These are phyloP conservation scores for Plenodomus lindquistii DNA, from an alignment of 2,329 filamentous ascomycete species.

Conservation along the genomic window DNA sequence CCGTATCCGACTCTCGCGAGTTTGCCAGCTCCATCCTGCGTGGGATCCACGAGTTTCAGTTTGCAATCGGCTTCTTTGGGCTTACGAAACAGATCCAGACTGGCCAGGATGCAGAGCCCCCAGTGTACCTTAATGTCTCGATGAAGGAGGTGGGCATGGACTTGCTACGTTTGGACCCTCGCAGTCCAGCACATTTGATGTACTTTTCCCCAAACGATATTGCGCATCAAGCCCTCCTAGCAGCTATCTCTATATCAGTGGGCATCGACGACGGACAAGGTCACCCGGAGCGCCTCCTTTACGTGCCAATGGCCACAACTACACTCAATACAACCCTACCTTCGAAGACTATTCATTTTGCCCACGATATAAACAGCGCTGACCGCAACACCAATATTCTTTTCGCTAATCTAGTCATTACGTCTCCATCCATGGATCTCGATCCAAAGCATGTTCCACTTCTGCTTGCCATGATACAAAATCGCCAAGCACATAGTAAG, in stretches of 20 bases:
- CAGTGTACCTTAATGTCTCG: conserved; percentile 80
- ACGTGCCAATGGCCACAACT: conserved; percentile 96
- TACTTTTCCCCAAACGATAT: conserved; percentile 93
- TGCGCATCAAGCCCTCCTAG: conserved; percentile 90
- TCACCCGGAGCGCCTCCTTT: conserved; percentile 82
- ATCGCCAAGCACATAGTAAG: conserved; percentile 36
- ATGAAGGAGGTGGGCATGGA: conserved; percentile 98
- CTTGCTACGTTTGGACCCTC: conserved; percentile 85
- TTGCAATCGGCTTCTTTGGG: conserved; percentile 88
- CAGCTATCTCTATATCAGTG: conserved; percentile 88
- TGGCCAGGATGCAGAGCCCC: conserved; percentile 67
- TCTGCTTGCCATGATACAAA: conserved; percentile 74
- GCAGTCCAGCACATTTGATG: conserved; percentile 95
- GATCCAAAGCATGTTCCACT: conserved; percentile 90
- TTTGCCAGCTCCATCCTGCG: conserved; percentile 87
- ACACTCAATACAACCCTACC: conserved; percentile 92
- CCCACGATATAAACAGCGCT: conserved; percentile 69
- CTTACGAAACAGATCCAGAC: conserved; percentile 78
- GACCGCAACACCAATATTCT: conserved; percentile 95
- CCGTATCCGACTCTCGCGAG: conserved; percentile 89
- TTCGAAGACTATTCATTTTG: conserved; percentile 87
- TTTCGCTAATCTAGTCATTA: conserved; percentile 94
- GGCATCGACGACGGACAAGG: conserved; percentile 89
- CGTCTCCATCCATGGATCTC: conserved; percentile 90
- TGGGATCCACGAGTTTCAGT: conserved; percentile 94